These are phyloP conservation scores for Mycena crocata DNA, from an alignment of 768 basidiomycete species.

Conservation along the genomic window DNA sequence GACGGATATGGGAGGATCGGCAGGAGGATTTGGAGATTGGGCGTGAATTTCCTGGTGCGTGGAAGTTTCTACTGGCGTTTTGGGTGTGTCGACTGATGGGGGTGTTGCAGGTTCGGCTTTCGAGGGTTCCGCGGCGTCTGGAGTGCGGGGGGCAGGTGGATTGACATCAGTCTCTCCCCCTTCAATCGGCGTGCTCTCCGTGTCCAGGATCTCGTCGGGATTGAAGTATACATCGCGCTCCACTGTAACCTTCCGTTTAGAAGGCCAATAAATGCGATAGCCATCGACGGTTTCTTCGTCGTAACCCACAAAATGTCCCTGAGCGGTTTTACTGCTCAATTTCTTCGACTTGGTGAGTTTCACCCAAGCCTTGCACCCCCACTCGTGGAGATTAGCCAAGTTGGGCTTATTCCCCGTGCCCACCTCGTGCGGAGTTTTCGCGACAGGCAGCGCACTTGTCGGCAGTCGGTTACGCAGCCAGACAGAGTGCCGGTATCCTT, in stretches of 20 bases:
- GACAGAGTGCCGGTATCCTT: slow-evolving; percentile 8
- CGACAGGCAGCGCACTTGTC: slow-evolving; percentile 19
- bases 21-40: not conserved
- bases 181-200: slow-evolving; percentile 41
- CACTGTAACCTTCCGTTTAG: slow-evolving; percentile 36
- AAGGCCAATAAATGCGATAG: slow-evolving; percentile 44
- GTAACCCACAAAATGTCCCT: slow-evolving; percentile 39
- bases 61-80: not conserved
- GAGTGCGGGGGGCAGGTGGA: slow-evolving; percentile 16
- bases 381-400: slow-evolving; percentile 24
- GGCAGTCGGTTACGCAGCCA: slow-evolving; percentile 21
- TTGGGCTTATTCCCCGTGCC: slow-evolving; percentile 24
- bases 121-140: not conserved
- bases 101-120: not conserved
- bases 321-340: slow-evolving; percentile 30
- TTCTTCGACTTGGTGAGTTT: slow-evolving; percentile 31
- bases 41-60: slow-evolving; percentile 5
- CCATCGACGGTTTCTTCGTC: slow-evolving; percentile 43
- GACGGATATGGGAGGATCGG: not conserved
- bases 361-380: slow-evolving; percentile 41
- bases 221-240: slow-evolving; percentile 42
- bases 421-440: slow-evolving; percentile 15
- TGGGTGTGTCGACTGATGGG: not conserved
- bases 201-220: slow-evolving; percentile 31
- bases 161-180: slow-evolving; percentile 37